phyloP scores from a whole-genome alignment of 257 asterid genomes.

The Primulina eburnea region DNA sequence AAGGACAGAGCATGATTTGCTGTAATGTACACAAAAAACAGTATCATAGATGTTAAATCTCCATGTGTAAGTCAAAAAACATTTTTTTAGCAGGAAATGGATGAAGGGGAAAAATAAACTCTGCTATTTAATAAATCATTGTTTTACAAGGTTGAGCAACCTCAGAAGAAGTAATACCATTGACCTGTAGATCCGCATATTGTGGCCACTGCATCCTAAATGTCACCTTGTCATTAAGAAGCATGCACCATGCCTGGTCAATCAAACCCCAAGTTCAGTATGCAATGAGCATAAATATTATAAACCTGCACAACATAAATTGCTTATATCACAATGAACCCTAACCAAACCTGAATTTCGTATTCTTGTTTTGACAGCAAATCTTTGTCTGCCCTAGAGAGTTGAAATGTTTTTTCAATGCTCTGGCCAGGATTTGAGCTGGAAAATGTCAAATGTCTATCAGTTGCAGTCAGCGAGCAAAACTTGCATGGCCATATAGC shows the following conservation, averaged over 20 bases:
- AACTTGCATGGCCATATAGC: not conserved
- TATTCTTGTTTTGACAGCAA: constrained; percentile 70
- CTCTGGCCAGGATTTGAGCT: constrained; percentile 83
- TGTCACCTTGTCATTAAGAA: constrained; percentile 86
- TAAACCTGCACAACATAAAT: constrained; percentile 17
- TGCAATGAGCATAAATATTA: constrained; percentile 14
- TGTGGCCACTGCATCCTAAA: constrained; percentile 99
- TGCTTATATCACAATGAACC: constrained; percentile 20
- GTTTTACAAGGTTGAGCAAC: constrained; percentile 12
- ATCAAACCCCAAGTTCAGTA: constrained; percentile 22
- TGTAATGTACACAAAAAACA: constrained; percentile 1
- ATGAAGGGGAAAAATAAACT: constrained; percentile 3
- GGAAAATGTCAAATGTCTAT: constrained; percentile 29
- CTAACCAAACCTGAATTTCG: constrained; percentile 80
- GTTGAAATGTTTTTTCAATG: constrained; percentile 83
- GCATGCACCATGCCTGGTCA: constrained; percentile 92
- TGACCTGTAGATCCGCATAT: constrained; percentile 84
- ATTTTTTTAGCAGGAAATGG: constrained; percentile 8
- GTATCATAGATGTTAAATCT: constrained; percentile 13
- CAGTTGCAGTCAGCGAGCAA: constrained; percentile 21
- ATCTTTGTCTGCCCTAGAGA: constrained; percentile 78
- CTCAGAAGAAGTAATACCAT: constrained; percentile 55
- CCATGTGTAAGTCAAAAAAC: constrained; percentile 16
- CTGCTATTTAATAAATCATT: constrained; percentile 3
- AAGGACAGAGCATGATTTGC: constrained; percentile 8